Conservation (phyloP, 1,284 basidiomycete genomes). For the Malassezia cuniculi region DNA sequence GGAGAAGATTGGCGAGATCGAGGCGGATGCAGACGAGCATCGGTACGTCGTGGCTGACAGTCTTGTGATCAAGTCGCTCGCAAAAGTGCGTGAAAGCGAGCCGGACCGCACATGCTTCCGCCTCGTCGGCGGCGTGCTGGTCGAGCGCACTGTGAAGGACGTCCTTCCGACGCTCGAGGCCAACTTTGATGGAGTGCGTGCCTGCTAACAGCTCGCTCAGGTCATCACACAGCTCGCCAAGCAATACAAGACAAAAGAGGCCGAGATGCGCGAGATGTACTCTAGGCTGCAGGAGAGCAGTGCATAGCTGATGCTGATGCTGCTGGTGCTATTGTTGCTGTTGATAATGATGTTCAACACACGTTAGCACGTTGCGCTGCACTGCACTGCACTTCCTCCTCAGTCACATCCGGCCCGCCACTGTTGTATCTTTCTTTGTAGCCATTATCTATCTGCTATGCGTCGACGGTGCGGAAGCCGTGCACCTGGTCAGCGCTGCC, state of each 20-base stretch:
- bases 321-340: too few relatives aligned
- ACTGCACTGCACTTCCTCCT: too few relatives aligned
- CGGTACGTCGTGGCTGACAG: constrained; percentile 49
- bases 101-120: constrained; percentile 90
- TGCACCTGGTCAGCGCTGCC: constrained; percentile 4
- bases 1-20: constrained; percentile 41
- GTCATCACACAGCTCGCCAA: constrained; percentile 36
- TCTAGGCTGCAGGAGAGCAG: too few relatives aligned
- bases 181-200: constrained; percentile 36
- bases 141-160: constrained; percentile 89
- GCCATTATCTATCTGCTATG: too few relatives aligned
- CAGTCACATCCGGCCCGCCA: too few relatives aligned
- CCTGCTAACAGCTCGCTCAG: constrained; percentile 26
- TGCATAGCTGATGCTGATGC: too few relatives aligned
- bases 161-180: constrained; percentile 61
- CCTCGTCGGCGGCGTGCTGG: constrained; percentile 85
- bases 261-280: constrained; percentile 30
- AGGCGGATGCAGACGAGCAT: constrained; percentile 43
- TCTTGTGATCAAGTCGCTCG: constrained; percentile 73
- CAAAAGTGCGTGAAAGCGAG: constrained; percentile 52
- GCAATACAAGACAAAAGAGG: constrained; percentile 42
- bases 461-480: constrained; percentile 13
- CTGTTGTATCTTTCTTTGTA: too few relatives aligned
- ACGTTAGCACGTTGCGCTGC: too few relatives aligned
- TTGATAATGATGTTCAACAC: too few relatives aligned